Conservation (phyloP, 345 rosid genomes). For the Trapa incisa region DNA sequence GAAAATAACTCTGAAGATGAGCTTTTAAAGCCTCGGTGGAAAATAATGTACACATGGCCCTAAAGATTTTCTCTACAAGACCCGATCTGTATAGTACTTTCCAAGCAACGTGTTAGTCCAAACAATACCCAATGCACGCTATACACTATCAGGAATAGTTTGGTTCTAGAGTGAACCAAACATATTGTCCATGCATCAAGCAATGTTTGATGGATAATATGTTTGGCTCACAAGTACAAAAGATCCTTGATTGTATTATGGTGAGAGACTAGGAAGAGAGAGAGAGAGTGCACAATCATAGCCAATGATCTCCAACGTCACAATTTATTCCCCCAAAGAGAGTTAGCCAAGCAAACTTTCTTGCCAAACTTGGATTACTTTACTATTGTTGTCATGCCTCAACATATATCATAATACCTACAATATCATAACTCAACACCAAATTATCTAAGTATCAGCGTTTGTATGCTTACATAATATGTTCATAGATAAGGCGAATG, state of each 20-base stretch:
- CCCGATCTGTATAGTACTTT: neutral
- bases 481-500: constrained; percentile 39
- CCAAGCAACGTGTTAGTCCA: neutral
- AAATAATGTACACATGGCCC: neutral
- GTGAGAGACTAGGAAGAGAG: neutral
- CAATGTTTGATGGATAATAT: no score
- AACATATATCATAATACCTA: constrained; percentile 5
- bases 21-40: constrained; percentile 1
- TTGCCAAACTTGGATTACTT: constrained; percentile 26
- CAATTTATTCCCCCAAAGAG: constrained; percentile 38
- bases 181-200: no score
- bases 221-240: no score
- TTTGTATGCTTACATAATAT: constrained; percentile 21
- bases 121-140: no score
- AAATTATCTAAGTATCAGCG: neutral
- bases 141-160: no score
- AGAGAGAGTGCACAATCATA: constrained; percentile 4
- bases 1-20: neutral
- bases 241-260: no score
- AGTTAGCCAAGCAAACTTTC: constrained; percentile 63
- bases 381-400: constrained; percentile 1
- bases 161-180: no score
- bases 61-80: neutral
- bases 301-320: constrained; percentile 21
- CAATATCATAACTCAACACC: constrained; percentile 10